Conservation (phyloP, 169 alveolate species). For the Plasmodium cynomolgi region DNA sequence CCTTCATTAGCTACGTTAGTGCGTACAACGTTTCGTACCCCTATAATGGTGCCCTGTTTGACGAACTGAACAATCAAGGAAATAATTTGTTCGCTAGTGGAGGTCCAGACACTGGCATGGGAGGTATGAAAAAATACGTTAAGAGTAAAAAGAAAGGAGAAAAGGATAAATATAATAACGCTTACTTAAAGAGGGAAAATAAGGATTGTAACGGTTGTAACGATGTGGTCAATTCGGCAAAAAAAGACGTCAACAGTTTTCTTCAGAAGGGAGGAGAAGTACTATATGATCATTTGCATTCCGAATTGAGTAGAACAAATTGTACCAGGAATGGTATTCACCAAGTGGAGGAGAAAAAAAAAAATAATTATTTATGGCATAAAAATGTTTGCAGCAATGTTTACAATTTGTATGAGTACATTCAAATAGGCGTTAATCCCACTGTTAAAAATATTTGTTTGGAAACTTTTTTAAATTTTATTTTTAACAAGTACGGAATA, state of each 20-base stretch:
- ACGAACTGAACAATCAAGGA: slow-evolving; percentile 49
- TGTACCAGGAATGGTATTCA: not conserved
- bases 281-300: slow-evolving; percentile 1
- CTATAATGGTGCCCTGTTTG: slow-evolving; percentile 42
- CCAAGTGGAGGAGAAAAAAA: slow-evolving; percentile 21
- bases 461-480: slow-evolving; percentile 68
- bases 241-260: not conserved
- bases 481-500: slow-evolving; percentile 70
- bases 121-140: slow-evolving; percentile 12
- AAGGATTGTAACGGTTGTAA: not conserved
- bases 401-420: slow-evolving; percentile 69
- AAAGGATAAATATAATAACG: slow-evolving; percentile 15
- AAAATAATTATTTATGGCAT: slow-evolving; percentile 60
- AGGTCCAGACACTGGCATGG: not conserved
- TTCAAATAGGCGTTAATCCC: slow-evolving; percentile 65
- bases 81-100: slow-evolving; percentile 12
- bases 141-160: slow-evolving; percentile 21
- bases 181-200: slow-evolving; percentile 16
- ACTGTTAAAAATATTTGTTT: slow-evolving; percentile 60
- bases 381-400: slow-evolving; percentile 68
- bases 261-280: not conserved
- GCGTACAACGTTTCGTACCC: slow-evolving; percentile 33
- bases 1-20: slow-evolving; percentile 33
- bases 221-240: not conserved
- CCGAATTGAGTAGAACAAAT: slow-evolving; percentile 8